Evolutionary conservation across 495 filamentous ascomycete species (phyloP), one percentile per base, ranked within the genome.

Genomic region (Talaromyces borbonicus): DNA sequence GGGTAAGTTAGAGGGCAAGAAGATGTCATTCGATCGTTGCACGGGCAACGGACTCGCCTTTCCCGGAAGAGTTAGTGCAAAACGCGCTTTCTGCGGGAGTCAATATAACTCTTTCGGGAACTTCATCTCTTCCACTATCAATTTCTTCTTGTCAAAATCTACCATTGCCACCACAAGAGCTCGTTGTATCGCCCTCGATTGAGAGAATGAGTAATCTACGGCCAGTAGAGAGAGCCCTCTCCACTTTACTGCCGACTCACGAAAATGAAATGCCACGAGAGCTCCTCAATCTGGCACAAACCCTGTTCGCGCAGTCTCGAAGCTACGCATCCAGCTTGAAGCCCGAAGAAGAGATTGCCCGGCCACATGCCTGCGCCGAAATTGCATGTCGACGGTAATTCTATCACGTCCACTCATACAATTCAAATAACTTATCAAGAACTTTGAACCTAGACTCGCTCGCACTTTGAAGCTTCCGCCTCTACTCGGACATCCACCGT

Each of bases 301-400:
- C 86, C 12, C 74, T 97, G 8, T 78, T 96, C 26, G 84, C 88
- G 19, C 90, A 95, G 56, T 95, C 89, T 4, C 80, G 87, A 6
- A 81, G 75, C 56, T 83, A 80, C 23, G 87, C 90, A 23, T 79
- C 77, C 52, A 84, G 74, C 15, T 66, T 97, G 8, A 94, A 89
- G 55, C 74, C 81, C 6, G 86, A 92, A 46, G 90, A 98, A 61
- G 90, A 98, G 59, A 80, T 88, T 50, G 85, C 84, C 14, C 77
- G 90, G 5, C 74, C 79, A 8, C 95, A 92, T 62, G 87, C 85
- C 8, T 97, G 93, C 58, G 85, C 88, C 1, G 83, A 97, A 60
- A 77, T 98, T 26, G 92, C 92, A 30, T 96, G 90, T 65, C 85
- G 88, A 61, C 76, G 87, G 84, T 85, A 15, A 11, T 4, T n/a